phyloP scores from a whole-genome alignment of 192 early-diverging fungal species.

The Backusella parvicylindrica region DNA sequence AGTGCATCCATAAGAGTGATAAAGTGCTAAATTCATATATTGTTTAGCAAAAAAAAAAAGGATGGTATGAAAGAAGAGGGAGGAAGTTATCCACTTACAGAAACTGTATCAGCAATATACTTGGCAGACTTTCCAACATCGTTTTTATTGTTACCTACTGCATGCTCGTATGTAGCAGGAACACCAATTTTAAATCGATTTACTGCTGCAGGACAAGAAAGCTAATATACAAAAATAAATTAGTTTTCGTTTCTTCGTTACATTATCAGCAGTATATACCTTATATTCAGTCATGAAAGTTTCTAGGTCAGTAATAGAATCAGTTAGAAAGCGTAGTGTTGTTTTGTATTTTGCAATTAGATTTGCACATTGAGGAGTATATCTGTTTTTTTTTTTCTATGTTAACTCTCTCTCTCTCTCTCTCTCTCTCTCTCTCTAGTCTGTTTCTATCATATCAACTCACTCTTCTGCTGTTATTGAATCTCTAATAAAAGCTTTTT shows the following conservation, averaged over 20 bases:
- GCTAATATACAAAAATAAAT: slow-evolving; percentile 28
- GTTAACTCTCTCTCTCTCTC: neutral
- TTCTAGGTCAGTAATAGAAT: slow-evolving; percentile 63
- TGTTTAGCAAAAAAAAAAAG: no score
- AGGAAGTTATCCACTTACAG: no score
- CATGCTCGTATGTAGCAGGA: slow-evolving; percentile 93
- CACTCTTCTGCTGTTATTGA: slow-evolving; percentile 79
- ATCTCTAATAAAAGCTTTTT: slow-evolving; percentile 90
- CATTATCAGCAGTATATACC: slow-evolving; percentile 24
- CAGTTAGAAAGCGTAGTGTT: slow-evolving; percentile 60
- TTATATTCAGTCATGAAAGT: slow-evolving; percentile 80
- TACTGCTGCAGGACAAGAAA: slow-evolving; percentile 83
- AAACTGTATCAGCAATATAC: slow-evolving; percentile 76
- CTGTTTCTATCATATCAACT: neutral
- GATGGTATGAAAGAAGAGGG: no score
- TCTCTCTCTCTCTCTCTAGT: no score
- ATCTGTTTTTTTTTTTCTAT: slow-evolving; percentile 42
- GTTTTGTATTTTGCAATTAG: slow-evolving; percentile 93
- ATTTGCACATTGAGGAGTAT: slow-evolving; percentile 86
- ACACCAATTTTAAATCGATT: slow-evolving; percentile 92
- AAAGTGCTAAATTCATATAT: slow-evolving; percentile 56
- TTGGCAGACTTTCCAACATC: slow-evolving; percentile 63
- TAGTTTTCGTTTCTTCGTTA: neutral
- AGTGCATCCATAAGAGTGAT: slow-evolving; percentile 92
- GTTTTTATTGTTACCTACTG: slow-evolving; percentile 41